Percentiles rank a stretch among this genome's conserved stretches.
Evolutionary conservation across 2,329 filamentous ascomycete genomes (phyloP).

Genomic region (Sarocladiaceae sp.): DNA sequence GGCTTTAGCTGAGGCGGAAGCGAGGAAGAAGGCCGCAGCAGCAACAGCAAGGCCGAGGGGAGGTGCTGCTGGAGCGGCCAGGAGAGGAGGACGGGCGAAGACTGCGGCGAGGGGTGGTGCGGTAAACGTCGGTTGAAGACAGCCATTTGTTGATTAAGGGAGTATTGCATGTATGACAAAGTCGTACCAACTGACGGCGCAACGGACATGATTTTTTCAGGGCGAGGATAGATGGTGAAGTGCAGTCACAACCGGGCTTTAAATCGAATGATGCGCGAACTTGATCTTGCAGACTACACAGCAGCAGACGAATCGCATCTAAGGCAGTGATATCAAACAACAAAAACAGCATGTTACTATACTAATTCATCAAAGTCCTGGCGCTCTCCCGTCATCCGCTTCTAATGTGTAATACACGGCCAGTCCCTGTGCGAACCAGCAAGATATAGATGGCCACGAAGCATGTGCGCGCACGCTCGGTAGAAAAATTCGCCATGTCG

Average conservation of each 20-base stretch:
- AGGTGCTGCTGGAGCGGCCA: constrained; percentile 10
- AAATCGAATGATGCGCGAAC: no score
- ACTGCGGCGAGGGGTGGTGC: not conserved
- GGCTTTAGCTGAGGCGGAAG: constrained; percentile 19
- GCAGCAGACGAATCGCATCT: no score
- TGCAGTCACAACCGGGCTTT: no score
- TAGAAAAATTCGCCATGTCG: not conserved
- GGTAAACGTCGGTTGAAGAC: not conserved
- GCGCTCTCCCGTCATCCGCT: not conserved
- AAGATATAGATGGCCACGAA: not conserved
- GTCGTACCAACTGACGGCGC: not conserved
- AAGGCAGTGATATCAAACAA: no score
- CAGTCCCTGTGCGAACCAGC: not conserved
- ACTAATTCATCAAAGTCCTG: constrained; percentile 2
- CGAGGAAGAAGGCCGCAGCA: constrained; percentile 14
- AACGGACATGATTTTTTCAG: not conserved
- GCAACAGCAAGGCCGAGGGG: constrained; percentile 15
- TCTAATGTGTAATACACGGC: constrained; percentile 4
- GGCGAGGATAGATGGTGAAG: not conserved
- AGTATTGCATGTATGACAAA: not conserved
- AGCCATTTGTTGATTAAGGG: not conserved
- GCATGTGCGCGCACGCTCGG: not conserved
- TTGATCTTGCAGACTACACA: no score
- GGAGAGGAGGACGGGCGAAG: constrained; percentile 10
- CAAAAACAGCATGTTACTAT: constrained; percentile 1